Percentiles rank a stretch among this genome's conserved stretches.
Evolutionary conservation across 2,329 filamentous ascomycete genomes (phyloP).

Genomic region (Xylariaceae sp.): DNA sequence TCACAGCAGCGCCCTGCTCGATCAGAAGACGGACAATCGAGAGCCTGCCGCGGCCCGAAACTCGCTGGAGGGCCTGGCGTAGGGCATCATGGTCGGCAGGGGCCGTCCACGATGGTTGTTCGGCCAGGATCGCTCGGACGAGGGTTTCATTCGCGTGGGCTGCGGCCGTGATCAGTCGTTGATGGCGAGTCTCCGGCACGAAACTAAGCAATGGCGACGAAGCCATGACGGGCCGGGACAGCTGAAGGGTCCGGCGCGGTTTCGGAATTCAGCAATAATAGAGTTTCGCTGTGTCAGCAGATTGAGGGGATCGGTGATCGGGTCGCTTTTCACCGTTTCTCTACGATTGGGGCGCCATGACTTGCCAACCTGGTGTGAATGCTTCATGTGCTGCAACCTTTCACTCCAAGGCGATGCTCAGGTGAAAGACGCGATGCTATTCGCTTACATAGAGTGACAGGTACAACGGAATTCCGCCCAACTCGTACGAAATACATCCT

Average conservation of each 20-base stretch:
- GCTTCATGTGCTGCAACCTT: too few relatives aligned
- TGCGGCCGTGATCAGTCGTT: constrained; percentile 35
- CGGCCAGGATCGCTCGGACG: constrained; percentile 34
- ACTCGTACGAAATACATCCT: too few relatives aligned
- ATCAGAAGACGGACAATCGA: constrained; percentile 36
- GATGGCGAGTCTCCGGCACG: constrained; percentile 35
- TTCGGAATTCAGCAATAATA: constrained; percentile 1
- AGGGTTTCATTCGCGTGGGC: constrained; percentile 36
- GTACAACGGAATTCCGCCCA: too few relatives aligned
- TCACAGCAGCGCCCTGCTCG: constrained; percentile 35
- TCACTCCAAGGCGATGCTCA: too few relatives aligned
- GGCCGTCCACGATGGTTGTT: constrained; percentile 33
- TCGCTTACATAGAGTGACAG: too few relatives aligned
- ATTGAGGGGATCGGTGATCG: neutral
- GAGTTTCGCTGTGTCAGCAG: neutral
- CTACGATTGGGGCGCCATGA: constrained; percentile 10
- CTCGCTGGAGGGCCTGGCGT: constrained; percentile 36
- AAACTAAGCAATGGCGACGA: constrained; percentile 31
- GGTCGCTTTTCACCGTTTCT: neutral
- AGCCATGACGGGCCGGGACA: constrained; percentile 21
- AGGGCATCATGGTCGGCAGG: constrained; percentile 34
- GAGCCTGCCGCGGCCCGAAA: constrained; percentile 34
- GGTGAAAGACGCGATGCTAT: too few relatives aligned
- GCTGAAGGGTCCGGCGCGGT: neutral
- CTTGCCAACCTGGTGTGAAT: neutral